Conservation (phyloP, 129 eudicot species). For the Daucus carota region DNA sequence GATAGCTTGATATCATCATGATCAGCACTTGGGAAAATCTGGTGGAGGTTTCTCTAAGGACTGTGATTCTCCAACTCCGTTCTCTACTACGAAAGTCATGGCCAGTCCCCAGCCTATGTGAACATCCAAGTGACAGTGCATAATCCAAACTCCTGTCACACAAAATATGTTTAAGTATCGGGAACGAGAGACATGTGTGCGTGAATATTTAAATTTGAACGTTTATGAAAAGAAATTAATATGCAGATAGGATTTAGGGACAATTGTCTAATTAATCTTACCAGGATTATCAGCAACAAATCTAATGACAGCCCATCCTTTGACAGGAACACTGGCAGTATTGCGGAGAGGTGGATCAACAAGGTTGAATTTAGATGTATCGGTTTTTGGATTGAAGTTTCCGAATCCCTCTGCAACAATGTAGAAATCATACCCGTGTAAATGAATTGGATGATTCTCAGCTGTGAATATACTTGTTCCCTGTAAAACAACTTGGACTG, state of each 20-base stretch:
- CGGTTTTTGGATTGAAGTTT: constrained; percentile 66
- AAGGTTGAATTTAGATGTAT: constrained; percentile 76
- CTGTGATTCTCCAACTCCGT: constrained; percentile 60
- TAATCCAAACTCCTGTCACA: constrained; percentile 62
- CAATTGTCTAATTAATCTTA: constrained; percentile 2
- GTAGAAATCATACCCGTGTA: constrained; percentile 95
- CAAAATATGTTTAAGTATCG: background rate
- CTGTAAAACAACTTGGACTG: constrained; percentile 77
- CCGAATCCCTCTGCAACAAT: constrained; percentile 89
- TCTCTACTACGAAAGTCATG: constrained; percentile 64
- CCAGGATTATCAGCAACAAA: constrained; percentile 99
- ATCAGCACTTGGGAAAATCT: constrained; percentile 68
- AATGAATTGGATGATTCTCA: constrained; percentile 96
- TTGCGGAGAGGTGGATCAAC: constrained; percentile 91
- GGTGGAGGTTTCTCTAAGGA: constrained; percentile 55
- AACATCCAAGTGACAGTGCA: constrained; percentile 99
- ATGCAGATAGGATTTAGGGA: background rate
- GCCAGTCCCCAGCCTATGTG: constrained; percentile 97
- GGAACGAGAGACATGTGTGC: background rate
- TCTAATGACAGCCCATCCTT: constrained; percentile 87
- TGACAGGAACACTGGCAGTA: constrained; percentile 70
- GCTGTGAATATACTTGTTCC: constrained; percentile 83
- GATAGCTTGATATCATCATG: background rate
- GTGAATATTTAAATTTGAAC: background rate
- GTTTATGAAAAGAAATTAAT: too few relatives aligned